These are phyloP conservation scores for Trifolium dubium DNA, from an alignment of 306 rosid genomes.

Conservation along the genomic window DNA sequence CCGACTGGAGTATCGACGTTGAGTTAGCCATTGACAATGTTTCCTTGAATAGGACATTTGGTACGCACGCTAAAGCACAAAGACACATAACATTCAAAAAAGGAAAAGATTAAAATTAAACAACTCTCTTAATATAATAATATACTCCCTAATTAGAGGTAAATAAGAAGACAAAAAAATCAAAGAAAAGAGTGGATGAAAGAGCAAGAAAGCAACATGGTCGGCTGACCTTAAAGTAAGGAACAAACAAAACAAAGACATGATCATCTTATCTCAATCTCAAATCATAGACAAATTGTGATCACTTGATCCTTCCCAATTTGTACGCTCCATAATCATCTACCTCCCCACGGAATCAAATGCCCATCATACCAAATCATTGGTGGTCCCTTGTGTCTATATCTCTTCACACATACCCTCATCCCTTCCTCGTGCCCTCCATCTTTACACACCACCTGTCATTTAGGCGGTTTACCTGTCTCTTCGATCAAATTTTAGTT, in stretches of 20 bases:
- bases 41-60: conserved; percentile 54
- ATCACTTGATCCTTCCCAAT: conserved; percentile 54
- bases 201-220: conserved; percentile 46
- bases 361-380: conserved; percentile 88
- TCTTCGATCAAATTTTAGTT: too few relatives aligned
- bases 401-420: conserved; percentile 12
- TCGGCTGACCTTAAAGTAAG: conserved; percentile 58
- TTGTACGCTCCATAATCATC: conserved; percentile 71
- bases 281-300: conserved; percentile 41
- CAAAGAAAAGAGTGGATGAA: not conserved
- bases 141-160: not conserved
- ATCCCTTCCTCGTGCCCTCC: not conserved
- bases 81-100: conserved; percentile 10
- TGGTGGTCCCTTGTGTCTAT: conserved; percentile 63
- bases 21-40: conserved; percentile 29
- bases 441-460: not conserved
- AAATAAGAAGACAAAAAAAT: not conserved
- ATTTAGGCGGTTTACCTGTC: too few relatives aligned
- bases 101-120: not conserved
- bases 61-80: conserved; percentile 22
- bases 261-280: conserved; percentile 55
- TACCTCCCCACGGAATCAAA: conserved; percentile 75
- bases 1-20: not conserved
- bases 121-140: not conserved
- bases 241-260: conserved; percentile 28